Evolutionary conservation across 2,329 filamentous ascomycete genomes (phyloP), one percentile per base, ranked within the genome.

Genomic region (Colletotrichum sublineola): DNA sequence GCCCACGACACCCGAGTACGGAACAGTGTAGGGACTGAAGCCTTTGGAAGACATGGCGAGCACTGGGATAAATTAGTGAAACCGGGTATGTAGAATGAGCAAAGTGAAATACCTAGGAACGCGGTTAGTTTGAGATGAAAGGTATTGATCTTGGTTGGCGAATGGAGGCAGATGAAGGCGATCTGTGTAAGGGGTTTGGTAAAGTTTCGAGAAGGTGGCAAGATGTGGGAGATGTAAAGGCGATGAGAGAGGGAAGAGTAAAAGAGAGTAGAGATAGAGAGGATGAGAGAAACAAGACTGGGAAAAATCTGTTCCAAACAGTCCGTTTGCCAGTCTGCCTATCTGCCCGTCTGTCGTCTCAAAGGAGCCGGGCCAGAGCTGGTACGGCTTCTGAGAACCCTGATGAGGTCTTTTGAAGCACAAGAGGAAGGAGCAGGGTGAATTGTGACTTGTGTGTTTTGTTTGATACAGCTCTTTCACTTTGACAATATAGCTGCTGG

Each of bases 1-100:
- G 38, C 38, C 38, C 15, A 38, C 58, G 48, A 71, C 67, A 29
- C 67, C 63, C 5, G 67, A 64, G 63, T 73, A 73, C 8, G 74
- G 73, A 62, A 76, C 73, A 14, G 63, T 69, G 58, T 73, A 73
- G 15, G 67, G 62, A 24, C 7, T 42, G 12, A 18, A 42, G n/a
- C 56, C 38, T n/a, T 58, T 58, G 29, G 56, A 68, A 44, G 66
- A 70, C 61, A 63, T 63, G 33, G 12, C 33, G 46, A n/a, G 14
- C 24, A 5, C n/a, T 63, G 48, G 18, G 6, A 29, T n/a, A 5
- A 14, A 3, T 63, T 53, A 63, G 48, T 20, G 7, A 14, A 20
- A 8, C 24, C 29, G 24, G 11, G 2, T 36, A 3, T 42, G 29
- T 20, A 1, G 18, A 14, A 29, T 29, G n/a, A 40, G 9, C 9